Evolutionary conservation across 2,329 filamentous ascomycete species (phyloP), one percentile per base, ranked within the genome.

Genomic region (Penicillium rolfsii): DNA sequence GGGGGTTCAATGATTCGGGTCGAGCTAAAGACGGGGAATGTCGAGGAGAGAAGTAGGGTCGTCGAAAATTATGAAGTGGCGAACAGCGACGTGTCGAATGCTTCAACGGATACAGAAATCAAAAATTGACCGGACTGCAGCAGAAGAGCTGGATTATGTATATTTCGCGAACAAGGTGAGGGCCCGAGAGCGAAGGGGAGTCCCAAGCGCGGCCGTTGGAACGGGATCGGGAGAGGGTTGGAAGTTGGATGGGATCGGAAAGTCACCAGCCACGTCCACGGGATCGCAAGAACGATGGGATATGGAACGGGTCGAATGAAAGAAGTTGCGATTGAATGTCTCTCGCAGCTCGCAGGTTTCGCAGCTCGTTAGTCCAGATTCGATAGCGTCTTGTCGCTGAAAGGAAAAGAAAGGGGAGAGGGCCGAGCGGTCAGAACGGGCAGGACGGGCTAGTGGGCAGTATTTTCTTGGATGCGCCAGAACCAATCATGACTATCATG

Each of bases 371-470:
- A 7, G 52, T 54, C 19, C 24, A 24, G 33, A 53, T n/a, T n/a
- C 22, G 24, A 40, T 38, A 26, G 43, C n/a, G 53, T 55, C 36
- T 30, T 9, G 30, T 26, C 33, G 19, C 19, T 56, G 40, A 38
- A 56, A 58, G 61, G 41, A 30, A 65, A 64, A 69, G 64, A 67
- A 70, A 70, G 65, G 64, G 67, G 66, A 70, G 45, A 53, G 19
- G 19, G 57, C 58, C 58, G 66, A 67, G 66, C 66, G 66, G 66
- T 68, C 66, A 66, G 46, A 41, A 28, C 43, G 28, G 66, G 65
- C 63, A 67, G 60, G 62, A 68, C 38, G 9, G 52, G n/a, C n/a
- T 16, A 36, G 33, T 49, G 12, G 52, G 49, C 43, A 59, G 62
- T 28, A 40, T n/a, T 36, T 33, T 33, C 3, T 11, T 33, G 30